These are phyloP conservation scores for Tetrahymena thermophila DNA, from an alignment of 73 alveolate genomes.

Conservation along the genomic window DNA sequence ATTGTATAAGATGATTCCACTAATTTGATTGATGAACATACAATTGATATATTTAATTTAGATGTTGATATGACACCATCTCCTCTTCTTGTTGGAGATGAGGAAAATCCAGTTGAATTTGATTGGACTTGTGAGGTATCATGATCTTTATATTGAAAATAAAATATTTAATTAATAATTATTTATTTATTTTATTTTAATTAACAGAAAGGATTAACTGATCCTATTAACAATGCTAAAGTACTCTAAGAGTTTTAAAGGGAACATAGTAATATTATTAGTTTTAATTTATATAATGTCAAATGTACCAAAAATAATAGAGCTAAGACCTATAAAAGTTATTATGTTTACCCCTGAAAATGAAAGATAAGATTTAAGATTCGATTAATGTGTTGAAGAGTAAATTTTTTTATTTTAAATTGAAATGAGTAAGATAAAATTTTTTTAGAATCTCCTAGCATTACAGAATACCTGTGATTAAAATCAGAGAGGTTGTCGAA, in stretches of 20 bases:
- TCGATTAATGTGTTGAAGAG: not conserved
- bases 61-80: slow-evolving; percentile 24
- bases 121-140: slow-evolving; percentile 65
- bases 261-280: not conserved
- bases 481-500: slow-evolving; percentile 54
- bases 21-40: slow-evolving; percentile 57
- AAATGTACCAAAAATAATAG: not conserved
- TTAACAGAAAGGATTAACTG: not conserved
- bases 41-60: slow-evolving; percentile 42
- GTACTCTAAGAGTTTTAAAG: not conserved
- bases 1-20: slow-evolving; percentile 37
- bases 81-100: slow-evolving; percentile 38
- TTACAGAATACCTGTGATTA: slow-evolving; percentile 68
- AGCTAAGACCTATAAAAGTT: not conserved
- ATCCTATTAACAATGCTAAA: not conserved
- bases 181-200: not conserved
- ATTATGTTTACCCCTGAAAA: not conserved
- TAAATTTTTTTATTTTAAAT: not conserved
- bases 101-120: slow-evolving; percentile 45
- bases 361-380: not conserved
- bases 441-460: slow-evolving; percentile 54
- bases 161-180: not conserved
- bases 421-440: not conserved
- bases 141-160: not conserved
- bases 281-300: not conserved